Evolutionary conservation across 495 filamentous ascomycete species (phyloP), one percentile per base, ranked within the genome.

Genomic region (Oidiodendron maius): DNA sequence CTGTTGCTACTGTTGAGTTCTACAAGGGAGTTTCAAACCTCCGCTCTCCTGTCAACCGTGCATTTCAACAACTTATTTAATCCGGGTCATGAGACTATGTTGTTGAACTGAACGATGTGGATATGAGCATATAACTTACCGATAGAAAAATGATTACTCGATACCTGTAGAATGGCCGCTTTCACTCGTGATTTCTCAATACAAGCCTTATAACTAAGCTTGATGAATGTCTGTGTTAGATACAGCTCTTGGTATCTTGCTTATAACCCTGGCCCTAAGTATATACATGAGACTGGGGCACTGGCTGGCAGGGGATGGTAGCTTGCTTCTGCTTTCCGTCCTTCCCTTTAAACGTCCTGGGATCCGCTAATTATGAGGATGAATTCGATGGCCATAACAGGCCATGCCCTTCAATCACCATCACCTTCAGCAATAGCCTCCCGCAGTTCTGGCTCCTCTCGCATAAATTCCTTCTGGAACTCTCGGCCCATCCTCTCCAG

Each of bases 1-100:
- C 91, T 47, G 59, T 87, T 45, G 80, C 82, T 53, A 98, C 93
- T 47, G 76, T 98, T 58, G 80, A 96, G 57, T 97, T 95, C 83
- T 98, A 90, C 82, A 97, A 96, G 84, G 88, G 81, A 57, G 79
- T 87, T 54, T 80, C 81, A 61, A 84, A 84, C 57, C 78, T 95
- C 54, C 89, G 93, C 64, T 96, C 90, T 32, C 93, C 94, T 48
- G 69, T 98, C 72, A 96, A 97, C 81, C 86, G 89, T 63, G 93
- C 88, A 49, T 93, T 93, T 75, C 67, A 81, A 66, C 86, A 93
- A 69, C 68, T 91, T 52, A 87, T 91, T 68, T 91, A 87, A 60
- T 50, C 16, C 23, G 26, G 5, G 26, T 10, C 23, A 25, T 12
- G 26, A 16, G 20, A 10, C 9, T 24, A 6, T 20, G 20, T 42